A percentile compares a stretch with the other conserved stretches of the same genome.
Evolutionary conservation across 352 stramenopile genomes (phyloP).

Genomic region (Phytophthora uliginosa): DNA sequence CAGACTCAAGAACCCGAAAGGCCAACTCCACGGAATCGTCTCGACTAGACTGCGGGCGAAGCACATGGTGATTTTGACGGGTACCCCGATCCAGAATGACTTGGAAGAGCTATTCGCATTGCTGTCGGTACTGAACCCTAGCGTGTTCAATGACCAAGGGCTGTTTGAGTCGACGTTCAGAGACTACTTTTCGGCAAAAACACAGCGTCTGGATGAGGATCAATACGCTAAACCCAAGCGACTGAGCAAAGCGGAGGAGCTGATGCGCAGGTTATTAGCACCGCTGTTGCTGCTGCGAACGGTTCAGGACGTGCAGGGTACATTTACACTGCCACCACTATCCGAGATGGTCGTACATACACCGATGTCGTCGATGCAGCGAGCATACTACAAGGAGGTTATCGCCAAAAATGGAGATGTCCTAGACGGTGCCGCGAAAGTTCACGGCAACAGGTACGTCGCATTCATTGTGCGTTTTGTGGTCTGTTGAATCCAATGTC

Average conservation of each 20-base stretch:
- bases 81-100: slow-evolving; percentile 92
- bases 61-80: slow-evolving; percentile 78
- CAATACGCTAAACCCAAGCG: slow-evolving; percentile 31
- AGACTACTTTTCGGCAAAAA: slow-evolving; percentile 77
- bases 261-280: slow-evolving; percentile 70
- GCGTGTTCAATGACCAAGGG: slow-evolving; percentile 77
- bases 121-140: slow-evolving; percentile 85
- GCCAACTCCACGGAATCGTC: slow-evolving; percentile 64
- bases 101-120: slow-evolving; percentile 87
- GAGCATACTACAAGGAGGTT: slow-evolving; percentile 86
- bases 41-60: slow-evolving; percentile 43
- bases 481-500: not conserved
- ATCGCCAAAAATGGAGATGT: slow-evolving; percentile 71
- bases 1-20: slow-evolving; percentile 88
- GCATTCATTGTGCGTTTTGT: not conserved
- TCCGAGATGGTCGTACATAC: slow-evolving; percentile 86
- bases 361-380: slow-evolving; percentile 80
- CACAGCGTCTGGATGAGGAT: slow-evolving; percentile 48
- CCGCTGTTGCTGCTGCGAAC: slow-evolving; percentile 76
- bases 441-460: slow-evolving; percentile 32
- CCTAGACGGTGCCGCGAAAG: slow-evolving; percentile 57
- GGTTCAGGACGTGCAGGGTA: slow-evolving; percentile 72
- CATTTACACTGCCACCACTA: slow-evolving; percentile 76
- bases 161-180: slow-evolving; percentile 66
- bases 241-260: slow-evolving; percentile 42